These are phyloP conservation scores for maize (Zea mays) DNA, from an alignment of 176 grass and related monocot species.

Conservation along the genomic window DNA sequence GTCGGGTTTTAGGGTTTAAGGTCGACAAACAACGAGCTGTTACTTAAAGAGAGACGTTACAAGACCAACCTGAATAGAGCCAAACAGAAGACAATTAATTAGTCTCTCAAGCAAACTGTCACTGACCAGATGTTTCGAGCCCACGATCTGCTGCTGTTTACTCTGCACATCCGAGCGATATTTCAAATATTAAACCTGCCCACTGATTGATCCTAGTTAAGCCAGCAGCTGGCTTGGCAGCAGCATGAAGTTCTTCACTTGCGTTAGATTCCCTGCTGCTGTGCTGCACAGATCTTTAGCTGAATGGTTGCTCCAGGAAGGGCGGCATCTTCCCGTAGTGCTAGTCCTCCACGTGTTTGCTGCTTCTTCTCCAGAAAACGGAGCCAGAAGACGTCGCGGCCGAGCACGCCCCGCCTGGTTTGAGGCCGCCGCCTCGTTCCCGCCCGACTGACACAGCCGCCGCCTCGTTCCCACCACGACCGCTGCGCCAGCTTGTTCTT, in stretches of 20 bases:
- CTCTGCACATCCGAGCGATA: not conserved
- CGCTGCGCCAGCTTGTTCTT: conserved; percentile 36
- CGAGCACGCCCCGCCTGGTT: conserved; percentile 17
- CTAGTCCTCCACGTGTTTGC: not conserved
- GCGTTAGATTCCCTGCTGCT: not conserved
- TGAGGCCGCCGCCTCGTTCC: not conserved
- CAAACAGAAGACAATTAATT: conserved; percentile 5
- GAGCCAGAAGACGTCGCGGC: conserved; percentile 45
- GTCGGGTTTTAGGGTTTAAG: too few species aligned
- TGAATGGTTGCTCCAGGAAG: not conserved
- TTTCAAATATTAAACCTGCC: not conserved
- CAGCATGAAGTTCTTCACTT: not conserved
- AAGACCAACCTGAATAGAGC: too few species aligned
- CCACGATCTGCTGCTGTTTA: not conserved
- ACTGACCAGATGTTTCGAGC: conserved; percentile 33
- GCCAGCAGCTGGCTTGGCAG: not conserved
- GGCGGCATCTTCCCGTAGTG: not conserved
- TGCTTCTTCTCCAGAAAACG: conserved; percentile 19
- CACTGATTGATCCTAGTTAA: not conserved
- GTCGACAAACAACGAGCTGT: too few species aligned
- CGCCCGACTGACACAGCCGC: too few species aligned
- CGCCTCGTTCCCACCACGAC: conserved; percentile 37
- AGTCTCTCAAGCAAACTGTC: not conserved
- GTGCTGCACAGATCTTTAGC: not conserved
- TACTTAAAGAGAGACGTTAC: too few species aligned